phyloP scores from a whole-genome alignment of 2,329 filamentous ascomycete genomes.

The Scopulariopsis brevicaulis region DNA sequence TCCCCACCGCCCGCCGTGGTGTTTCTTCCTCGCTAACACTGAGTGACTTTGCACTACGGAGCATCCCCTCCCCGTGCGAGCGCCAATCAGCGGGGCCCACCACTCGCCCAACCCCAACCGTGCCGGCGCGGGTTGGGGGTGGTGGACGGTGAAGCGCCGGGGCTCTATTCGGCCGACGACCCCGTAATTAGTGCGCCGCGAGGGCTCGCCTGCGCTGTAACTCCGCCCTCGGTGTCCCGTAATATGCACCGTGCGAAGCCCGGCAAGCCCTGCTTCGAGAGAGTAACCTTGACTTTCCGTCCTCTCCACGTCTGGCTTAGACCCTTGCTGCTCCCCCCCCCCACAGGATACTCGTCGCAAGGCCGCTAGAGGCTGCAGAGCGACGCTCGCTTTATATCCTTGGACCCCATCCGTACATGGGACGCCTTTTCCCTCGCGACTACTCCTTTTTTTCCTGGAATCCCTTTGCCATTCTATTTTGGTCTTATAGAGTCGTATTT shows the following conservation, averaged over 20 bases:
- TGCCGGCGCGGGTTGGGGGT: not conserved
- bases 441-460: not conserved
- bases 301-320: not conserved
- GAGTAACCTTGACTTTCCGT: not conserved
- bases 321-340: not conserved
- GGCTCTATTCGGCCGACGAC: not conserved
- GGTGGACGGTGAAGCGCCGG: not conserved
- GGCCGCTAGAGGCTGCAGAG: not conserved
- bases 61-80: too few species aligned
- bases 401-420: not conserved
- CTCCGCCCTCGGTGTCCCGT: constrained; percentile 3
- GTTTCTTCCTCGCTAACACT: too few species aligned
- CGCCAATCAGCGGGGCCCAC: too few species aligned
- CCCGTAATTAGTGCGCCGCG: not conserved
- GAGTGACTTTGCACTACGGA: too few species aligned
- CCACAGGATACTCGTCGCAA: not conserved
- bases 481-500: not conserved
- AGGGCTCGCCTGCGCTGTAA: not conserved
- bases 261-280: not conserved
- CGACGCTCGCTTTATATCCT: not conserved
- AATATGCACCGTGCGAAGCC: constrained; percentile 3
- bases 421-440: not conserved
- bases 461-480: not conserved
- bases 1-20: too few species aligned
- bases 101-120: not conserved